Conservation (phyloP, 108 stramenopile species). For the Schizochytrium sp. region DNA sequence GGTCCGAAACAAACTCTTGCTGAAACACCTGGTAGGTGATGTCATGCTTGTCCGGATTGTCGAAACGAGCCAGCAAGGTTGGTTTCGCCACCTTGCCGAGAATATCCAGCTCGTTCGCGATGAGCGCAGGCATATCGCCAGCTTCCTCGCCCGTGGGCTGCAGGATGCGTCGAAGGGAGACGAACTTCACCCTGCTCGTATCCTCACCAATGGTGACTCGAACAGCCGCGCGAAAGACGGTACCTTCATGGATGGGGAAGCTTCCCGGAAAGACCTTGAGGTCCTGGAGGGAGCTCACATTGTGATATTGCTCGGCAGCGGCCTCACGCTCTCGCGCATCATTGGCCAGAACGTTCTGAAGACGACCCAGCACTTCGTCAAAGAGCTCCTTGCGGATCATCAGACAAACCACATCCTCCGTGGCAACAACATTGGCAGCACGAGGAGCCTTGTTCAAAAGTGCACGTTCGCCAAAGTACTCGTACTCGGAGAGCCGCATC, state of each 20-base stretch:
- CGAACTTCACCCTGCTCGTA: neutral
- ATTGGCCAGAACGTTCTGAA: neutral
- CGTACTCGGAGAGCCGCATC: conserved; percentile 13
- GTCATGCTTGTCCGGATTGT: neutral
- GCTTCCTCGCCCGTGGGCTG: neutral
- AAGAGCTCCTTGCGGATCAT: conserved; percentile 18
- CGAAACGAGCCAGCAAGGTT: neutral
- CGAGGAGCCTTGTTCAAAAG: conserved; percentile 17
- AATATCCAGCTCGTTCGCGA: neutral
- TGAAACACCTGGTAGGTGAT: neutral
- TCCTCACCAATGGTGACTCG: neutral
- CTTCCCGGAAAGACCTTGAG: neutral
- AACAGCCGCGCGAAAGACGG: neutral
- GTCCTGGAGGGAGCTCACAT: neutral
- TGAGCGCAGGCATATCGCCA: neutral
- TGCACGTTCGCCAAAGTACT: conserved; percentile 38
- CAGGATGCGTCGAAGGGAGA: neutral
- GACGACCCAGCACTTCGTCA: conserved; percentile 1
- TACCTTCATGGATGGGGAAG: neutral
- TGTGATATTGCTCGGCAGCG: neutral
- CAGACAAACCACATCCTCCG: neutral
- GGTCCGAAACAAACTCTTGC: neutral
- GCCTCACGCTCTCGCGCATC: neutral
- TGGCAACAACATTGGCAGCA: neutral
- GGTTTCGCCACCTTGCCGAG: neutral